Base-by-base conservation (phyloP, 106 monocot species). In the Narthecium ossifragum region DNA sequence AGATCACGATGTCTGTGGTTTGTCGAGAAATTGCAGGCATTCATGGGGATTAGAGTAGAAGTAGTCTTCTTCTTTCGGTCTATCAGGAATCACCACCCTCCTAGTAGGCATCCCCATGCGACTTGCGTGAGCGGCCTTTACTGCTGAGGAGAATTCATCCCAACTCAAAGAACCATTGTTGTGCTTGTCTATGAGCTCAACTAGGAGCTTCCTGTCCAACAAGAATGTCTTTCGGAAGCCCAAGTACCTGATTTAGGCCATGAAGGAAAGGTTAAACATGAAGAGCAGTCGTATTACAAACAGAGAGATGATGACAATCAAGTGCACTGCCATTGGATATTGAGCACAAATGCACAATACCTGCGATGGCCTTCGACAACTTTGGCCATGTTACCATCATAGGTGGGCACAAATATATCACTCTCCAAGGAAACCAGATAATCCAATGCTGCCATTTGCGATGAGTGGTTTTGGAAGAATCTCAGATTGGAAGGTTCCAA, bases 281-380 rank as follows among this genome's bases (percentile, higher is more conserved):
- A 5, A 8, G 25, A 7, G 20, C 10, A 22, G 10, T 22, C 50
- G 26, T 30, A 20, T 23, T 26, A n/a, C n/a, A n/a, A n/a, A n/a
- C n/a, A n/a, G n/a, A n/a, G n/a, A n/a, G n/a, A n/a, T n/a, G n/a
- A n/a, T n/a, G n/a, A n/a, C n/a, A n/a, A n/a, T n/a, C n/a, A n/a
- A n/a, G n/a, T n/a, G n/a, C n/a, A n/a, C n/a, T n/a, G n/a, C n/a
- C n/a, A n/a, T n/a, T n/a, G n/a, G n/a, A n/a, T n/a, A n/a, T n/a
- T n/a, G n/a, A n/a, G n/a, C n/a, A n/a, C n/a, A n/a, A n/a, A n/a
- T n/a, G 22, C 32, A 8, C 11, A 55, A 14, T 78, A 88, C 88
- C 93, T 88, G 51, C 93, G 78, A 66, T 93, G 93, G 31, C 93
- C 93, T 75, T 94, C 93, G 11, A 94, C 93, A 67, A 94, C 85